Conservation (phyloP, 1,139 yeast species). For the Diutina catenulata region DNA sequence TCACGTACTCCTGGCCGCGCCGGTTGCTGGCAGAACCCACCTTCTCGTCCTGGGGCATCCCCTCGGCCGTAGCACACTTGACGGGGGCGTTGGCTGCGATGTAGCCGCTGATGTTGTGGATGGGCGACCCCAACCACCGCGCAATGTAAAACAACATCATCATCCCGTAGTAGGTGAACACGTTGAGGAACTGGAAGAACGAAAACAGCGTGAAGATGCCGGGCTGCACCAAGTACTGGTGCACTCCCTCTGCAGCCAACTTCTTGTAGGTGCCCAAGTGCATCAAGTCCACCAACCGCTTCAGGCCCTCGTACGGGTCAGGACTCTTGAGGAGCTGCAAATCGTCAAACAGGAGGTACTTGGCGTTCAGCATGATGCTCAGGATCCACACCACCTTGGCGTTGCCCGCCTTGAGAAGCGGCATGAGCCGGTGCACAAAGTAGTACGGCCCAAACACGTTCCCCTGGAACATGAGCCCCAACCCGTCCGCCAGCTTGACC, state of each 20-base stretch:
- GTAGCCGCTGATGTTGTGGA: slow-evolving; percentile 84
- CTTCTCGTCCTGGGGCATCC: slow-evolving; percentile 34
- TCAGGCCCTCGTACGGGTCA: slow-evolving; percentile 85
- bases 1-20: slow-evolving; percentile 54
- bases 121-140: slow-evolving; percentile 67
- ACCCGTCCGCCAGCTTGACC: slow-evolving; percentile 51
- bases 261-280: slow-evolving; percentile 58
- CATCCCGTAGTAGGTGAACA: slow-evolving; percentile 81
- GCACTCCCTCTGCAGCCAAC: slow-evolving; percentile 39
- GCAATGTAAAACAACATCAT: slow-evolving; percentile 73
- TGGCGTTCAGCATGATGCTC: slow-evolving; percentile 65
- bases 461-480: slow-evolving; percentile 89
- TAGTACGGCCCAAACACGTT: slow-evolving; percentile 94
- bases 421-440: slow-evolving; percentile 49
- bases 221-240: slow-evolving; percentile 78
- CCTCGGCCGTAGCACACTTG: slow-evolving; percentile 6
- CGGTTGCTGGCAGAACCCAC: slow-evolving; percentile 64
- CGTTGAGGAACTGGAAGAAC: slow-evolving; percentile 62
- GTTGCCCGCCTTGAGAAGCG: slow-evolving; percentile 35
- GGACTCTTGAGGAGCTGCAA: slow-evolving; percentile 53
- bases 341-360: slow-evolving; percentile 61
- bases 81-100: slow-evolving; percentile 81
- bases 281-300: slow-evolving; percentile 71
- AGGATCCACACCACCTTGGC: slow-evolving; percentile 79
- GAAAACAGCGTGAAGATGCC: slow-evolving; percentile 87